Evolutionary conservation across 768 basidiomycete genomes (phyloP).

Genomic region (Tylopilus cervinicoccineus): DNA sequence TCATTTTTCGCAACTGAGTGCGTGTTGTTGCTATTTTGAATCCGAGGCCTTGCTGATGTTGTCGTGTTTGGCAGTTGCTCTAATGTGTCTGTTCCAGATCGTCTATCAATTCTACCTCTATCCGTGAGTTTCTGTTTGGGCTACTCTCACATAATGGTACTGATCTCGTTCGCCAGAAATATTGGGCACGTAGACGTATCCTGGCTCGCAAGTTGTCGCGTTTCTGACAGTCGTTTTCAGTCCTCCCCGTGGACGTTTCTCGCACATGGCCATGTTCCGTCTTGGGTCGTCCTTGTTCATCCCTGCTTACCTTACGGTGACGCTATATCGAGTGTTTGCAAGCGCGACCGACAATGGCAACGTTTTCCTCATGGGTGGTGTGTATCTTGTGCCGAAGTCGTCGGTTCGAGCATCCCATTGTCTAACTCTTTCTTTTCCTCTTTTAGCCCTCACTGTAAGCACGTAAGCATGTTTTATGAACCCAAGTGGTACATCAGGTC

Average conservation of each 20-base stretch:
- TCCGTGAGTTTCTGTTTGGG: conserved; percentile 52
- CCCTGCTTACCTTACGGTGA: conserved; percentile 82
- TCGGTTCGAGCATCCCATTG: not conserved
- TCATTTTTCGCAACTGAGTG: conserved; percentile 89
- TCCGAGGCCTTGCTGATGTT: conserved; percentile 1
- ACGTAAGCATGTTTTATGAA: conserved; percentile 58
- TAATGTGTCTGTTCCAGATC: conserved; percentile 95
- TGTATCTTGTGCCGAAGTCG: conserved; percentile 24
- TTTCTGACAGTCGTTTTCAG: conserved; percentile 34
- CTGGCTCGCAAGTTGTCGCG: not conserved
- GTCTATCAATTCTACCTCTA: conserved; percentile 89
- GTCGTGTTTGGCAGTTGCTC: conserved; percentile 53
- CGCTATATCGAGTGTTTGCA: conserved; percentile 69
- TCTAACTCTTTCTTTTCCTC: conserved; percentile 5
- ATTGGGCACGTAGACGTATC: conserved; percentile 46
- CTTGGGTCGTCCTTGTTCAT: conserved; percentile 83
- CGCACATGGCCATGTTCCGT: conserved; percentile 87
- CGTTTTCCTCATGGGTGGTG: conserved; percentile 76
- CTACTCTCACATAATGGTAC: not conserved
- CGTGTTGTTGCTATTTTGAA: conserved; percentile 20
- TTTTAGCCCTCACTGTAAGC: conserved; percentile 66
- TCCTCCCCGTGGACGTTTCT: conserved; percentile 78
- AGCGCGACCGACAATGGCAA: conserved; percentile 68
- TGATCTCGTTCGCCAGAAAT: conserved; percentile 40
- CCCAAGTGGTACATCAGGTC: not conserved